phyloP scores from a whole-genome alignment of 2,329 filamentous ascomycete genomes.

The Hymenoscyphus repandus region DNA sequence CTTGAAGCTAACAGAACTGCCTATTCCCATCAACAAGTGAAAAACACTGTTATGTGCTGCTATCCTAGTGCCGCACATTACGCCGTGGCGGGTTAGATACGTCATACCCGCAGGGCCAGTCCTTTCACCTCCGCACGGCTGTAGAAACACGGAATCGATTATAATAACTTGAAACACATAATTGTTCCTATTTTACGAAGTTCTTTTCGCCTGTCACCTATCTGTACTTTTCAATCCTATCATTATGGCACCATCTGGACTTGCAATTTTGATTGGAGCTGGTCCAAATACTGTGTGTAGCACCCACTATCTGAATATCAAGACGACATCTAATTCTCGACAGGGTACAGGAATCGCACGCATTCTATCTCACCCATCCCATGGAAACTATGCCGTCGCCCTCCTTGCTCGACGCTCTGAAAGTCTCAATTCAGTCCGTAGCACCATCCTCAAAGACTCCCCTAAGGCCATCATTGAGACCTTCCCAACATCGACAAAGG shows the following conservation, averaged over 20 bases:
- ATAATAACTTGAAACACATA: too few relatives aligned
- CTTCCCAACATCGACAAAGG: constrained; percentile 46
- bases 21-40: too few relatives aligned
- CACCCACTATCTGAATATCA: neutral
- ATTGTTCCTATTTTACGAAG: too few relatives aligned
- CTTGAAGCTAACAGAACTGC: too few relatives aligned
- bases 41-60: too few relatives aligned
- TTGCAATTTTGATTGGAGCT: constrained; percentile 47
- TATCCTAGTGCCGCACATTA: too few relatives aligned
- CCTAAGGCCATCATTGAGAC: constrained; percentile 43
- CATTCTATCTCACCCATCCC: constrained; percentile 46
- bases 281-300: constrained; percentile 37
- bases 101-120: too few relatives aligned
- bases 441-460: constrained; percentile 36
- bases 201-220: too few relatives aligned
- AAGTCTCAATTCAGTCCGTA: constrained; percentile 38
- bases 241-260: constrained; percentile 41
- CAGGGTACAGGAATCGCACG: constrained; percentile 51
- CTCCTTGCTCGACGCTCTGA: constrained; percentile 46
- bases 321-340: constrained; percentile 9
- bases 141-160: too few relatives aligned
- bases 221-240: too few relatives aligned
- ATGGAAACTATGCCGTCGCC: constrained; percentile 51
- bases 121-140: too few relatives aligned
- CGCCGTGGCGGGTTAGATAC: too few relatives aligned